phyloP scores from a whole-genome alignment of 2,329 filamentous ascomycete species.

The Ophiostoma sp. region DNA sequence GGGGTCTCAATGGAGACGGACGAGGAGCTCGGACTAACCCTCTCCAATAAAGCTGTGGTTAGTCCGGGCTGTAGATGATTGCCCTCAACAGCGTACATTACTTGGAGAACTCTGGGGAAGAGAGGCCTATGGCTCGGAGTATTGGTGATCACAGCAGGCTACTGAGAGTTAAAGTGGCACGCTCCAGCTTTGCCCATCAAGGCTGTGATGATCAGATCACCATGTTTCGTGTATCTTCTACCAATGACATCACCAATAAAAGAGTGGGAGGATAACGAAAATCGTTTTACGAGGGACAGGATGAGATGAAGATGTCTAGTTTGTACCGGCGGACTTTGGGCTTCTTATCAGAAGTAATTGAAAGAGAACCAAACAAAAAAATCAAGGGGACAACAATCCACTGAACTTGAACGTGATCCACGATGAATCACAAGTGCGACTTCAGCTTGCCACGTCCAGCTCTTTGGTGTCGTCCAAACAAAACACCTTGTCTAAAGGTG shows the following conservation, averaged over 20 bases:
- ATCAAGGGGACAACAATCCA: neutral
- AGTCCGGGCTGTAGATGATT: neutral
- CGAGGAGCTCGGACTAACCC: neutral
- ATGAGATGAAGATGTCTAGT: neutral
- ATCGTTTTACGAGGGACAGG: neutral
- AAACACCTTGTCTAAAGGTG: neutral
- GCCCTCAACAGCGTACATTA: neutral
- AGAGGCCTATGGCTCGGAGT: neutral
- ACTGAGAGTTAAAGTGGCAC: neutral
- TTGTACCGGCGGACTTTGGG: neutral
- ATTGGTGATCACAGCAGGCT: neutral
- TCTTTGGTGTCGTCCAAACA: neutral
- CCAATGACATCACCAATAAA: neutral
- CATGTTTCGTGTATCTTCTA: neutral
- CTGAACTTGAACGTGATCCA: neutral
- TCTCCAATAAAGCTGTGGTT: neutral
- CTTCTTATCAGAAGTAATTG: neutral
- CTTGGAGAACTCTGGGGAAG: neutral
- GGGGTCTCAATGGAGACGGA: too few species aligned
- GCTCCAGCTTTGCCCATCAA: neutral
- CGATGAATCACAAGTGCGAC: conserved; percentile 1
- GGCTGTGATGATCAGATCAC: neutral
- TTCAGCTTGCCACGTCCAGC: neutral
- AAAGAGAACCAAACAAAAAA: neutral
- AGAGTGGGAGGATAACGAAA: neutral